Percentiles rank a stretch among this genome's conserved stretches.
These are phyloP conservation scores for Multifurca ochricompacta DNA, from an alignment of 768 basidiomycete genomes.

Conservation along the genomic window DNA sequence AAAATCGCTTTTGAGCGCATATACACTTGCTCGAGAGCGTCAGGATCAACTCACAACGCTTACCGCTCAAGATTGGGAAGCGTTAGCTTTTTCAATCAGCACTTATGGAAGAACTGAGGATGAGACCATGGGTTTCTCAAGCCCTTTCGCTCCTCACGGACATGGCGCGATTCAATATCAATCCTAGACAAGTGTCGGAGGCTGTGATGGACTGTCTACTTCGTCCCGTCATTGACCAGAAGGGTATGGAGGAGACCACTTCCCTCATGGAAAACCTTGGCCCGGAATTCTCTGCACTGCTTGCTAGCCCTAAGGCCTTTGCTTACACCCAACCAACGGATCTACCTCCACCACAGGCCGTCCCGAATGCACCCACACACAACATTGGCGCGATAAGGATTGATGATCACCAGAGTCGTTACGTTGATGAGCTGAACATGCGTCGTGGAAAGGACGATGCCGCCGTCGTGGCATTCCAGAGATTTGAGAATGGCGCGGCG, in stretches of 20 bases:
- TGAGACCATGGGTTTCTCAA: conserved; percentile 16
- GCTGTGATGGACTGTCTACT: conserved; percentile 7
- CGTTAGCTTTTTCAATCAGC: conserved; percentile 35
- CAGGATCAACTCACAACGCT: conserved; percentile 29
- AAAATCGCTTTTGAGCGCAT: conserved; percentile 38
- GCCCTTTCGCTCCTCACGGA: conserved; percentile 19
- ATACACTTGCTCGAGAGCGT: conserved; percentile 32
- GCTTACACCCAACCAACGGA: conserved; percentile 4
- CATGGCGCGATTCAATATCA: conserved; percentile 6
- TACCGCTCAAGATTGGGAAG: conserved; percentile 36
- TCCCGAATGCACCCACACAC: not conserved
- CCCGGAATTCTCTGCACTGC: conserved; percentile 35
- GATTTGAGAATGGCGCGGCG: conserved; percentile 40
- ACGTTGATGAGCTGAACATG: conserved; percentile 26
- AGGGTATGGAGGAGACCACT: conserved; percentile 3
- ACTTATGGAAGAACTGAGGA: conserved; percentile 14
- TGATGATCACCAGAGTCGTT: conserved; percentile 26
- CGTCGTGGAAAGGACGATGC: conserved; percentile 22
- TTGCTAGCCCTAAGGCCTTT: not conserved
- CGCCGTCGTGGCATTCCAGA: conserved; percentile 37
- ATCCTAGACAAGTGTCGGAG: conserved; percentile 9
- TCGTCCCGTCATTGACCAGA: conserved; percentile 8
- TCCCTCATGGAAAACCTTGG: conserved; percentile 16
- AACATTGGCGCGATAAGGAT: conserved; percentile 18
- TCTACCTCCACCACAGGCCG: conserved; percentile 7